Evolutionary conservation across 768 basidiomycete genomes (phyloP).

Genomic region (Trametes elegans): DNA sequence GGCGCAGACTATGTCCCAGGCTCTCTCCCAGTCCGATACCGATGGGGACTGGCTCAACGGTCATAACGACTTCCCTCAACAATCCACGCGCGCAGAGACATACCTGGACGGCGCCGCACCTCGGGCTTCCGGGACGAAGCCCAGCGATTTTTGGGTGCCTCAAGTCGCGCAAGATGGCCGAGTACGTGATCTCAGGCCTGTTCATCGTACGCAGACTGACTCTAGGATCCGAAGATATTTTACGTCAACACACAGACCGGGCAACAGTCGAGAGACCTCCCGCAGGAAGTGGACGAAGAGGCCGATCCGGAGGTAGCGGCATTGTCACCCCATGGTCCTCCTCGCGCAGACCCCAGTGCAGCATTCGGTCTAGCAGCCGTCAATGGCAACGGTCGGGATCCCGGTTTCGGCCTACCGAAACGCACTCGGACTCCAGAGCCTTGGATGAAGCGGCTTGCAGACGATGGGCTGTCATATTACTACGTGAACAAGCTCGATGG

Average conservation of each 20-base stretch:
- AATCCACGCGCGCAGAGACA: constrained; percentile 21
- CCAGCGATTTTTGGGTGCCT: constrained; percentile 90
- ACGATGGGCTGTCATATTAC: constrained; percentile 80
- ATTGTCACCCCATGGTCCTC: constrained; percentile 51
- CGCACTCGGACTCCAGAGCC: constrained; percentile 69
- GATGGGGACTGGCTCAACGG: constrained; percentile 57
- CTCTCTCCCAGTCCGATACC: constrained; percentile 37
- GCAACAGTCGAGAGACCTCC: constrained; percentile 80
- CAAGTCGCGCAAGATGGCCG: constrained; percentile 79
- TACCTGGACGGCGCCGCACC: constrained; percentile 16
- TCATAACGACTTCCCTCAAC: constrained; percentile 32
- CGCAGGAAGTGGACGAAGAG: constrained; percentile 67
- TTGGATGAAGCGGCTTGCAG: constrained; percentile 79
- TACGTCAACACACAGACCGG: constrained; percentile 92
- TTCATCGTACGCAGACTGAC: not conserved
- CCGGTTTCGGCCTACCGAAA: constrained; percentile 61
- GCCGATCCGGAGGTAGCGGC: constrained; percentile 64
- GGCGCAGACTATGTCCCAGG: constrained; percentile 47
- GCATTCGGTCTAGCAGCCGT: constrained; percentile 46
- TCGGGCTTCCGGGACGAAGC: constrained; percentile 35
- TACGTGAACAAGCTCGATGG: constrained; percentile 75
- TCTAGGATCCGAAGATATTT: constrained; percentile 66
- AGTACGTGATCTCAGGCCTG: constrained; percentile 43
- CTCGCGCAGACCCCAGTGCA: constrained; percentile 53
- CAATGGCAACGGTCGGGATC: constrained; percentile 6